A percentile compares a stretch with the other conserved stretches of the same genome.
phyloP scores from a whole-genome alignment of 331 rosid species.

The Dryas integrifolia region DNA sequence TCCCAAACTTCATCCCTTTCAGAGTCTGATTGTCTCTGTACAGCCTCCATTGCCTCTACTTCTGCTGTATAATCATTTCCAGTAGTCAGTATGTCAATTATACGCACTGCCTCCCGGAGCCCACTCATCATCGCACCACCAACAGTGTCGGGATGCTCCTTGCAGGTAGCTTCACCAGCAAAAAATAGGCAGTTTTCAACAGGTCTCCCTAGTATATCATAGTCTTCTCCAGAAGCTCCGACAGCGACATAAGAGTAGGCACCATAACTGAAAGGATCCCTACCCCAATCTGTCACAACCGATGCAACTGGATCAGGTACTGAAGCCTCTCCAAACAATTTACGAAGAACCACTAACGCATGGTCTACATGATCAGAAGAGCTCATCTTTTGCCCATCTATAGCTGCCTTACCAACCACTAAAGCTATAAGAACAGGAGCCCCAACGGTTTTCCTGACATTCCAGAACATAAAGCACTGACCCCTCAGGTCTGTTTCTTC shows the following conservation, averaged over 20 bases:
- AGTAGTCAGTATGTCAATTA: constrained; percentile 66
- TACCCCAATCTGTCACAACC: constrained; percentile 99
- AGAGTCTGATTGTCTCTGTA: constrained; percentile 69
- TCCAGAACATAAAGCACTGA: constrained; percentile 99
- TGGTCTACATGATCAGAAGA: constrained; percentile 77
- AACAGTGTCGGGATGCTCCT: constrained; percentile 99
- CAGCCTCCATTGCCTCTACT: constrained; percentile 83
- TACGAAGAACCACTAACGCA: constrained; percentile 87
- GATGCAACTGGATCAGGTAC: constrained; percentile 92
- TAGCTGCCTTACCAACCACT: constrained; percentile 96
- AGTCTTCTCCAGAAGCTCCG: constrained; percentile 98
- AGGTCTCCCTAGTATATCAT: constrained; percentile 86
- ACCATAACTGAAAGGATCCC: constrained; percentile 94
- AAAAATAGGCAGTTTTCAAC: constrained; percentile 90
- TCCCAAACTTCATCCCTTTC: constrained; percentile 98
- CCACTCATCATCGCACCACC: constrained; percentile 99
- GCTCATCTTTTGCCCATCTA: constrained; percentile 69
- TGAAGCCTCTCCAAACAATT: constrained; percentile 80
- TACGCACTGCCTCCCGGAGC: constrained; percentile 93
- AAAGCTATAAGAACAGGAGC: constrained; percentile 98
- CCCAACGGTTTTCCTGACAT: constrained; percentile 87
- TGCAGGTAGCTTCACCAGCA: constrained; percentile 99
- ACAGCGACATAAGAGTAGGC: constrained; percentile 94
- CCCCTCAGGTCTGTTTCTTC: constrained; percentile 86
- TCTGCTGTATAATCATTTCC: constrained; percentile 92